Conservation (phyloP, 108 stramenopile genomes). For the Nannochloropsis gaditana region DNA sequence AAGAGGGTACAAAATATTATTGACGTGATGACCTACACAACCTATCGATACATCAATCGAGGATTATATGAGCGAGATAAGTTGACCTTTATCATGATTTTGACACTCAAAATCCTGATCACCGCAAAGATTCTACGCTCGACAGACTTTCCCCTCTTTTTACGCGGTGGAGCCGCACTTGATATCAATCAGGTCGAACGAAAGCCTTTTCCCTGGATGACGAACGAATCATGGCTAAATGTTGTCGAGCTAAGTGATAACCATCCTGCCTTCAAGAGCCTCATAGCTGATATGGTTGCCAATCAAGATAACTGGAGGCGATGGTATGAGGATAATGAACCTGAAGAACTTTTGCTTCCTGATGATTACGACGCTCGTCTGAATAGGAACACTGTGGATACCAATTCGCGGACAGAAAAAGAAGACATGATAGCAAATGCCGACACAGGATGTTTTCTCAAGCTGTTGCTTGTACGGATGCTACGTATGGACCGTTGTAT, state of each 20-base stretch:
- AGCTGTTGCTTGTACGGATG: conserved; percentile 70
- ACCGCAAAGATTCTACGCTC: conserved; percentile 63
- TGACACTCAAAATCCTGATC: conserved; percentile 79
- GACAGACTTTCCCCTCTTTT: conserved; percentile 66
- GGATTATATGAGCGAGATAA: conserved; percentile 84
- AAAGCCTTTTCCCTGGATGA: conserved; percentile 81
- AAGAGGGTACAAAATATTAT: conserved; percentile 83
- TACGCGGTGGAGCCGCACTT: conserved; percentile 76
- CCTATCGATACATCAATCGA: conserved; percentile 81
- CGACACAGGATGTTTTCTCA: conserved; percentile 69
- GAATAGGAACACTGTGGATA: neutral
- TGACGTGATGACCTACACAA: conserved; percentile 80
- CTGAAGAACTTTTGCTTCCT: conserved; percentile 71
- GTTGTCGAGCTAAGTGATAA: conserved; percentile 65
- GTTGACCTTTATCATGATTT: conserved; percentile 72
- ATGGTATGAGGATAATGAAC: conserved; percentile 82
- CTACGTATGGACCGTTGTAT: conserved; percentile 79
- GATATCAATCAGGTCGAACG: conserved; percentile 66
- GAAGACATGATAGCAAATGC: neutral
- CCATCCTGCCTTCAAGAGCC: conserved; percentile 67
- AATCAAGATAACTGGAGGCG: conserved; percentile 70
- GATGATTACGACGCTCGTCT: neutral
- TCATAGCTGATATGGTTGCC: conserved; percentile 67
- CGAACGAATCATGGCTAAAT: conserved; percentile 76
- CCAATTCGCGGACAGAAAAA: neutral